phyloP scores from a whole-genome alignment of 805 yeast species.

The Starmerella sirachaensis region DNA sequence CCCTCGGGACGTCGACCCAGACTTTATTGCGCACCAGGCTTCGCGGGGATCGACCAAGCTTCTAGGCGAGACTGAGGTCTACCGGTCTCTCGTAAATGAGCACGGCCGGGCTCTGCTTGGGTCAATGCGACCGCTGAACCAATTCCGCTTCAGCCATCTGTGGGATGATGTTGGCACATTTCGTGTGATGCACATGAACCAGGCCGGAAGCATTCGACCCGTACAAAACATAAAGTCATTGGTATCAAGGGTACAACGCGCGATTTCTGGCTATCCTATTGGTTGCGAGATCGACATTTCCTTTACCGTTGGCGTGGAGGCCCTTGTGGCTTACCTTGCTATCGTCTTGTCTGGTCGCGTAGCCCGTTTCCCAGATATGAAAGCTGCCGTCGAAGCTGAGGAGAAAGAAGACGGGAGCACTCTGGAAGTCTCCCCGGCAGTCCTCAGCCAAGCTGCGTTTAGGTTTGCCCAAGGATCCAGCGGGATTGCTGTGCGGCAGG shows the following conservation, averaged over 20 bases:
- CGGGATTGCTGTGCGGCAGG: conserved; percentile 8
- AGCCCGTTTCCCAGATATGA: conserved; percentile 5
- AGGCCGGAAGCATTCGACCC: conserved; percentile 3
- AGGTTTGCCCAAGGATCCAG: conserved; percentile 9
- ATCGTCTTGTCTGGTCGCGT: conserved; percentile 17
- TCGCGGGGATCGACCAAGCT: conserved; percentile 52
- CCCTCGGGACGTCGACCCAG: conserved; percentile 29
- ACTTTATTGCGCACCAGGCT: conserved; percentile 41
- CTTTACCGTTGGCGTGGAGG: conserved; percentile 14
- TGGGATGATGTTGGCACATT: conserved; percentile 26
- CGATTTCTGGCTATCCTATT: conserved; percentile 6
- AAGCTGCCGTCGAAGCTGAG: background rate
- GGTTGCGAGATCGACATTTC: conserved; percentile 8
- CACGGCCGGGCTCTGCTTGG: conserved; percentile 34
- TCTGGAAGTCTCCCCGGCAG: background rate
- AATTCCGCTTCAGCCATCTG: conserved; percentile 54
- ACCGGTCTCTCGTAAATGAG: conserved; percentile 64
- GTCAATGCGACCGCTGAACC: conserved; percentile 31
- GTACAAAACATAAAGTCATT: conserved; percentile 8
- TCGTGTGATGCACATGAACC: conserved; percentile 7
- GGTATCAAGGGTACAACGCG: conserved; percentile 8
- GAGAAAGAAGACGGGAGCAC: background rate
- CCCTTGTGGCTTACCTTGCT: conserved; percentile 20
- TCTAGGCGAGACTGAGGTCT: conserved; percentile 58
- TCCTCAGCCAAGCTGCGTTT: conserved; percentile 9